Evolutionary conservation across 2,329 filamentous ascomycete genomes (phyloP).

Genomic region (Phialocephala subalpina): DNA sequence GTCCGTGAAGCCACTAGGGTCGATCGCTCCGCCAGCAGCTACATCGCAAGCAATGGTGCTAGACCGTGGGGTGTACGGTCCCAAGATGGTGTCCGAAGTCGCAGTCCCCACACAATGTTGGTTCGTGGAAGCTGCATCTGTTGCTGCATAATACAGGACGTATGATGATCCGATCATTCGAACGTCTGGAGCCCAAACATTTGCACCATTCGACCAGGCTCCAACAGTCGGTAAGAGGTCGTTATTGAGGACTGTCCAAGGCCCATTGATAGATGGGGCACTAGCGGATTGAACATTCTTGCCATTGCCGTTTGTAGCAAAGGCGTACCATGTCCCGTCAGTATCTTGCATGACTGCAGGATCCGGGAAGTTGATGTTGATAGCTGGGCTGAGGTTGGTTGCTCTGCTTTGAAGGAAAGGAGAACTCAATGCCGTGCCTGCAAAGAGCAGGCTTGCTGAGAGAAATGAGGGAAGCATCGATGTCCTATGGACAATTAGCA

Average conservation of each 20-base stretch:
- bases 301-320: conserved; percentile 60
- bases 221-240: conserved; percentile 62
- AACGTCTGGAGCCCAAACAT: conserved; percentile 71
- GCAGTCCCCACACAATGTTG: conserved; percentile 68
- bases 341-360: conserved; percentile 57
- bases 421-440: conserved; percentile 7
- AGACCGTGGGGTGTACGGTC: conserved; percentile 24
- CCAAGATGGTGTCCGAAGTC: conserved; percentile 49
- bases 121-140: conserved; percentile 47
- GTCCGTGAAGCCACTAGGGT: conserved; percentile 67
- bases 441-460: conserved; percentile 15
- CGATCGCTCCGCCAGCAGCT: conserved; percentile 66
- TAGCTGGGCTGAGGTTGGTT: conserved; percentile 33
- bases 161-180: conserved; percentile 59
- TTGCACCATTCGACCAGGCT: conserved; percentile 60
- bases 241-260: conserved; percentile 56
- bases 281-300: conserved; percentile 61
- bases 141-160: conserved; percentile 67
- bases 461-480: conserved; percentile 10
- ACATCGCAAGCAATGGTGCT: conserved; percentile 56
- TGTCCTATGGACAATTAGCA: not conserved
- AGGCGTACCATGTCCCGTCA: conserved; percentile 63
- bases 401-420: conserved; percentile 13
- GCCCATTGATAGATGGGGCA: conserved; percentile 49
- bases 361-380: conserved; percentile 60